A percentile compares a stretch with the other conserved stretches of the same genome.
phyloP scores from a whole-genome alignment of 2,329 filamentous ascomycete genomes.

The Capronia coronata region DNA sequence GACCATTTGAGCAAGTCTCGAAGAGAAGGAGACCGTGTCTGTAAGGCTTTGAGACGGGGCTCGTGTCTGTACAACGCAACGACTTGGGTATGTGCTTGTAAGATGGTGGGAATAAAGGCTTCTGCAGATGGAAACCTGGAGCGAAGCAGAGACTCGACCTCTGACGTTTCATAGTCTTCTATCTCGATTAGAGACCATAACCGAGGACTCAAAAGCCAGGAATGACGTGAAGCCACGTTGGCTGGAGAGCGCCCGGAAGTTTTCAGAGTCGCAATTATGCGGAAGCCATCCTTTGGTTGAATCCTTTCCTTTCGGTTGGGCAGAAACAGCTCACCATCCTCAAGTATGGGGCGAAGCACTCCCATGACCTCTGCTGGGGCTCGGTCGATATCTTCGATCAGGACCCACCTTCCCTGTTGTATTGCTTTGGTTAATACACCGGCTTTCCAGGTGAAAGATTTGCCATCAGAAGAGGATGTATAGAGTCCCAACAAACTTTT shows the following conservation, averaged over 20 bases:
- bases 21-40: conserved; percentile 56
- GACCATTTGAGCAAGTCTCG: conserved; percentile 91
- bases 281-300: conserved; percentile 74
- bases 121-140: conserved; percentile 64
- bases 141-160: conserved; percentile 68
- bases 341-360: conserved; percentile 83
- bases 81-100: conserved; percentile 50
- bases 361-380: conserved; percentile 93
- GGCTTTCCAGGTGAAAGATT: conserved; percentile 85
- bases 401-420: conserved; percentile 86
- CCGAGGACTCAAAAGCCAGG: conserved; percentile 39
- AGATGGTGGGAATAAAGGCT: conserved; percentile 49
- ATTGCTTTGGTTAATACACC: conserved; percentile 93
- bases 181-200: conserved; percentile 79
- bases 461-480: conserved; percentile 77
- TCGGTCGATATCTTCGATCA: conserved; percentile 93
- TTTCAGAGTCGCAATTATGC: conserved; percentile 84
- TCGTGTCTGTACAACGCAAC: conserved; percentile 31
- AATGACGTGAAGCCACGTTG: conserved; percentile 52
- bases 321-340: conserved; percentile 83
- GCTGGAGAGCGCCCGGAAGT: conserved; percentile 59
- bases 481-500: conserved; percentile 95
- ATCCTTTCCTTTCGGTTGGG: conserved; percentile 83
- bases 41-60: conserved; percentile 28
- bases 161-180: conserved; percentile 56